Evolutionary conservation across 208 protist genomes (phyloP).

Genomic region (Trypanosoma theileri): DNA sequence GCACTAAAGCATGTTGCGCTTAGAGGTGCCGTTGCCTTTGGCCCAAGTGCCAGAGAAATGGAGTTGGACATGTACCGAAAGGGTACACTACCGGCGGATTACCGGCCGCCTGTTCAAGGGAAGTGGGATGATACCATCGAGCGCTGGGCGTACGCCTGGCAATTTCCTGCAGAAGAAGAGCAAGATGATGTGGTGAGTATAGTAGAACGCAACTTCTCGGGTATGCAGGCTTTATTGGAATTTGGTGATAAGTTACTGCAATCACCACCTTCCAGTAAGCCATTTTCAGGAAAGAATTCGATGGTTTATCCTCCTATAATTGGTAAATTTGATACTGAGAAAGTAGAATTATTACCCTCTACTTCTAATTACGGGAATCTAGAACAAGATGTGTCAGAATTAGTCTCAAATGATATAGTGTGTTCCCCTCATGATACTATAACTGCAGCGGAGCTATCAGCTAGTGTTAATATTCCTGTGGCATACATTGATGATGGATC

Average conservation of each 20-base stretch:
- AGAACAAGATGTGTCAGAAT: conserved; percentile 39
- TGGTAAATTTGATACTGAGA: background rate
- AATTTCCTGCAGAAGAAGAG: conserved; percentile 86
- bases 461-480: conserved; percentile 56
- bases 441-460: conserved; percentile 50
- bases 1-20: conserved; percentile 86
- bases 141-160: conserved; percentile 91
- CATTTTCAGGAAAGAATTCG: conserved; percentile 49
- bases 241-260: conserved; percentile 57
- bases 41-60: conserved; percentile 77
- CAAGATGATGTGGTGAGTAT: conserved; percentile 49
- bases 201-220: conserved; percentile 50
- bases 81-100: conserved; percentile 77
- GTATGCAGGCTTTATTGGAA: conserved; percentile 61
- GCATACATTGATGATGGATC: conserved; percentile 88
- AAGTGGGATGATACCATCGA: conserved; percentile 93
- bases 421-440: conserved; percentile 2
- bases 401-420: background rate
- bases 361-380: conserved; percentile 40
- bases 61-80: conserved; percentile 82
- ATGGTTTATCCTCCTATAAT: conserved; percentile 34
- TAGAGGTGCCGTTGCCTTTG: conserved; percentile 67
- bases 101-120: conserved; percentile 77
- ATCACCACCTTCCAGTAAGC: conserved; percentile 28
- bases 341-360: background rate